Evolutionary conservation across 2,329 filamentous ascomycete genomes (phyloP).

Genomic region (Cladosporium sp.): DNA sequence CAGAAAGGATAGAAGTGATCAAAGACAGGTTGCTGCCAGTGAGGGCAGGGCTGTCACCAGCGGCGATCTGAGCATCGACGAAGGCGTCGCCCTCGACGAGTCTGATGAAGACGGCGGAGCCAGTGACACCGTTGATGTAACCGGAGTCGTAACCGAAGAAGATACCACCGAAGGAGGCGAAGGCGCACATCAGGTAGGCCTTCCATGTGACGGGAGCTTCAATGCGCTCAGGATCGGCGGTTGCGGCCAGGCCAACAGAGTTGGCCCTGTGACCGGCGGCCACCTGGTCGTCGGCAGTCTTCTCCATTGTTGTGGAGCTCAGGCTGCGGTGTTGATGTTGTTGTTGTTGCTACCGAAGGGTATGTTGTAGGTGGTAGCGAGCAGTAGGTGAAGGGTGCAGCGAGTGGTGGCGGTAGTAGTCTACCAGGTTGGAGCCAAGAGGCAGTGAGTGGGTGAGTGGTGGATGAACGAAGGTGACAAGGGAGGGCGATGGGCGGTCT

Average conservation of each 20-base stretch:
- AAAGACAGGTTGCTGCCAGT: conserved; percentile 52
- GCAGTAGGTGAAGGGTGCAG: neutral
- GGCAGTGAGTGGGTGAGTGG: conserved; percentile 6
- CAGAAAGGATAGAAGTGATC: conserved; percentile 75
- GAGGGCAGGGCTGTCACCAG: conserved; percentile 29
- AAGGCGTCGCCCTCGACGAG: conserved; percentile 50
- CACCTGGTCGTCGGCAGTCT: conserved; percentile 6
- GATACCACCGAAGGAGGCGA: conserved; percentile 59
- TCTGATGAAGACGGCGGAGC: conserved; percentile 53
- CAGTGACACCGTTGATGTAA: conserved; percentile 61
- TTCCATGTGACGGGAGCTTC: conserved; percentile 48
- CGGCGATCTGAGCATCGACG: neutral
- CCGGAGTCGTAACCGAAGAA: conserved; percentile 80
- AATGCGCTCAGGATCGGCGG: conserved; percentile 56
- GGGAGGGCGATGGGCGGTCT: conserved; percentile 12
- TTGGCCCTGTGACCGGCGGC: conserved; percentile 22
- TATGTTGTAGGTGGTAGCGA: neutral
- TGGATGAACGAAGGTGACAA: conserved; percentile 1
- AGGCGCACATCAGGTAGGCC: conserved; percentile 48
- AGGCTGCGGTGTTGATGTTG: neutral
- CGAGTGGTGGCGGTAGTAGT: conserved; percentile 10
- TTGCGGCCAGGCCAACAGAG: conserved; percentile 40
- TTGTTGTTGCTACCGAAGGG: neutral
- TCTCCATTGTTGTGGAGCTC: conserved; percentile 14
- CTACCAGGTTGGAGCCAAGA: conserved; percentile 12